phyloP scores from a whole-genome alignment of 2,329 filamentous ascomycete species.

The Drechslera avenae region DNA sequence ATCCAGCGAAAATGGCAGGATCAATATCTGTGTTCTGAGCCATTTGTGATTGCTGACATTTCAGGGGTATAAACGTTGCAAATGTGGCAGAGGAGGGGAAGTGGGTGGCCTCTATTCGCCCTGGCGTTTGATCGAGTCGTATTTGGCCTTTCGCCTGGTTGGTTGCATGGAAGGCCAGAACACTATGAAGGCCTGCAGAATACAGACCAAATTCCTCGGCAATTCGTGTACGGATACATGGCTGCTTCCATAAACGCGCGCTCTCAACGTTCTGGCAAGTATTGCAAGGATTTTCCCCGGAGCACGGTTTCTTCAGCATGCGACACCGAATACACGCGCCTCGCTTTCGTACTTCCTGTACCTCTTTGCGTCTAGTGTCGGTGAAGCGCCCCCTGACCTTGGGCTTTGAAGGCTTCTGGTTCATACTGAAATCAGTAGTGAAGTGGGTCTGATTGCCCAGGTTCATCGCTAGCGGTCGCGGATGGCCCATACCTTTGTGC shows the following conservation, averaged over 20 bases:
- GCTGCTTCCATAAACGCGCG: conserved; percentile 65
- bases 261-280: conserved; percentile 65
- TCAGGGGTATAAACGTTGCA: conserved; percentile 55
- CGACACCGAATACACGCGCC: conserved; percentile 67
- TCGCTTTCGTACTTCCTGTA: conserved; percentile 63
- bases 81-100: conserved; percentile 54
- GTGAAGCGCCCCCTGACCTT: conserved; percentile 63
- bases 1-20: conserved; percentile 41
- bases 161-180: conserved; percentile 59
- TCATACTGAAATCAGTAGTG: conserved; percentile 48
- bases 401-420: conserved; percentile 47
- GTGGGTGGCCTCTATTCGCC: conserved; percentile 61
- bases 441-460: conserved; percentile 45
- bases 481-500: conserved; percentile 32
- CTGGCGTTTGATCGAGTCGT: conserved; percentile 55
- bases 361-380: conserved; percentile 62
- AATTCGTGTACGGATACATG: conserved; percentile 63
- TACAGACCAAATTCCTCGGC: conserved; percentile 64
- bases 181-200: conserved; percentile 59
- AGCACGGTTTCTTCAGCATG: conserved; percentile 69
- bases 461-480: conserved; percentile 48
- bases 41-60: conserved; percentile 37
- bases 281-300: conserved; percentile 63
- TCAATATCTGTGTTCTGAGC: conserved; percentile 42
- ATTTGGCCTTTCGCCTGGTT: conserved; percentile 55